Conservation (phyloP, 2,329 filamentous ascomycete genomes). For the Phialemoniopsis sp. region DNA sequence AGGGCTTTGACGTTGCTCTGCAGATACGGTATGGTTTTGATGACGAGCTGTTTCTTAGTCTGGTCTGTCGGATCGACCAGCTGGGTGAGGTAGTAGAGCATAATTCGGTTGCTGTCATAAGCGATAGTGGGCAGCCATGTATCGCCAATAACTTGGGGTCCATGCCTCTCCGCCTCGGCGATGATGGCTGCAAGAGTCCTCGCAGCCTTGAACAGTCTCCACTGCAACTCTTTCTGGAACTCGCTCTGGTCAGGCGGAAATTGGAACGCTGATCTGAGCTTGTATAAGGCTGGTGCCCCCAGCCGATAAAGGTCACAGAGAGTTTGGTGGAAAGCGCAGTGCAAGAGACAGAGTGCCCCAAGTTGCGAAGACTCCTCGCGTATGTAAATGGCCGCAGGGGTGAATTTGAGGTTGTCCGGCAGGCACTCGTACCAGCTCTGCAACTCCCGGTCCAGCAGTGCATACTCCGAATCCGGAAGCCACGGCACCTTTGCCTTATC, state of each 20-base stretch:
- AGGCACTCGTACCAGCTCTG: conserved; percentile 30
- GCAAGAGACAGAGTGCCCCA: conserved; percentile 36
- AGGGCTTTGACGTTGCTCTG: conserved; percentile 23
- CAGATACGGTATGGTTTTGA: conserved; percentile 29
- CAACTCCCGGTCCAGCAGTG: conserved; percentile 32
- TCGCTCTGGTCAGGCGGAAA: conserved; percentile 31
- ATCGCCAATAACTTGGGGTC: conserved; percentile 33
- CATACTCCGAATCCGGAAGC: conserved; percentile 37
- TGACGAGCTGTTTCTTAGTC: conserved; percentile 24
- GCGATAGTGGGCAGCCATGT: conserved; percentile 40
- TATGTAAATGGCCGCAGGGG: conserved; percentile 17
- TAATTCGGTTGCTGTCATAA: conserved; percentile 41
- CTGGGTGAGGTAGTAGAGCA: conserved; percentile 42
- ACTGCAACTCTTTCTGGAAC: conserved; percentile 28
- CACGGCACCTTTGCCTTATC: conserved; percentile 34
- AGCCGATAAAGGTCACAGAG: conserved; percentile 40
- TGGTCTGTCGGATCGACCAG: conserved; percentile 30
- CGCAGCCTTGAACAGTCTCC: conserved; percentile 31
- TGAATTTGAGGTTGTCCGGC: background rate
- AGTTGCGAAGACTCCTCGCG: conserved; percentile 41
- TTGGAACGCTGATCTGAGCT: conserved; percentile 30
- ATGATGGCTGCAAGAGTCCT: conserved; percentile 31
- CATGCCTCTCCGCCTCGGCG: conserved; percentile 34
- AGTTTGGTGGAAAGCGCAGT: conserved; percentile 42
- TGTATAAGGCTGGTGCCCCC: conserved; percentile 39